Percentiles rank a stretch among this genome's conserved stretches.
phyloP scores from a whole-genome alignment of 176 grass and related monocot species.

The Triticum aestivum region DNA sequence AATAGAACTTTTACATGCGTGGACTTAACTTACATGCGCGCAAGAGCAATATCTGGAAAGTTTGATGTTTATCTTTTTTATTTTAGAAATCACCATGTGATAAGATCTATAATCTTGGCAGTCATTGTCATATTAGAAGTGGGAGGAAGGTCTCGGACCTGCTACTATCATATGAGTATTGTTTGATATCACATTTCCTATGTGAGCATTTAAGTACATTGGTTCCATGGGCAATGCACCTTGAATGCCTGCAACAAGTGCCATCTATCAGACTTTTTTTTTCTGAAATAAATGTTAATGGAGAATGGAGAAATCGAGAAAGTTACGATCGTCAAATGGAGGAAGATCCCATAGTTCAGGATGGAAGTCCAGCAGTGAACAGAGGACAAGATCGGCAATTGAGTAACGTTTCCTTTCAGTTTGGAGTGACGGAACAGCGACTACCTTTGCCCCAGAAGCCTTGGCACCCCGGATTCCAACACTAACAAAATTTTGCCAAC shows the following conservation, averaged over 20 bases:
- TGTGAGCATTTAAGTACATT: slow-evolving; percentile 36
- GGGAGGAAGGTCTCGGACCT: slow-evolving; percentile 34
- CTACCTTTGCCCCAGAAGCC: slow-evolving; percentile 70
- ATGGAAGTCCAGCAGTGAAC: slow-evolving; percentile 80
- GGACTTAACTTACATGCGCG: too few relatives aligned
- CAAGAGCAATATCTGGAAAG: too few relatives aligned
- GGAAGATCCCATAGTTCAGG: slow-evolving; percentile 82
- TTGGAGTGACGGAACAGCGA: slow-evolving; percentile 88
- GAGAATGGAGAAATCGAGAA: slow-evolving; percentile 3
- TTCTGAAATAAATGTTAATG: too few relatives aligned
- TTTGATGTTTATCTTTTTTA: too few relatives aligned
- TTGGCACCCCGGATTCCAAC: slow-evolving; percentile 79
- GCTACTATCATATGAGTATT: slow-evolving; percentile 43
- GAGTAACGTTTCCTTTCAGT: slow-evolving; percentile 53
- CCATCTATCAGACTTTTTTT: background rate
- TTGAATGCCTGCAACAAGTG: slow-evolving; percentile 52
- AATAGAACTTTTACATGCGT: too few relatives aligned
- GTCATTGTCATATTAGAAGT: background rate
- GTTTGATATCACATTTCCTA: slow-evolving; percentile 26
- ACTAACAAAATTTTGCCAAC: slow-evolving; percentile 24
- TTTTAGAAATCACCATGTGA: too few relatives aligned
- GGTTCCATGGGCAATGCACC: slow-evolving; percentile 68
- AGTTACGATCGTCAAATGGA: slow-evolving; percentile 78
- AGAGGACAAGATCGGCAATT: slow-evolving; percentile 62
- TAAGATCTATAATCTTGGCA: background rate